A percentile compares a stretch with the other conserved stretches of the same genome.
Evolutionary conservation across 352 stramenopile species (phyloP).

Genomic region (Plasmopara halstedii): DNA sequence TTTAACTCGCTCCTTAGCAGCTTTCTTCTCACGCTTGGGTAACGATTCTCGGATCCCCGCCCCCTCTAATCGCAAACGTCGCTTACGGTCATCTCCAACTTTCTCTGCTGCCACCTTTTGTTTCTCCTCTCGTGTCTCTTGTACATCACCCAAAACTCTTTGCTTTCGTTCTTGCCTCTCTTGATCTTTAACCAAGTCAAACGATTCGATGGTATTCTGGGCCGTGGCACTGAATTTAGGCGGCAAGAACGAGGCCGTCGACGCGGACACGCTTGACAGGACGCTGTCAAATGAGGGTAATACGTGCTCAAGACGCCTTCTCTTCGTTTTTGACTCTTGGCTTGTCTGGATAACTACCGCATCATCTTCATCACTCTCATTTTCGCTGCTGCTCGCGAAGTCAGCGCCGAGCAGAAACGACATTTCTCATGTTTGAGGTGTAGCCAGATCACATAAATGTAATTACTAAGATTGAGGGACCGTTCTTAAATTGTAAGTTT

Average conservation of each 20-base stretch:
- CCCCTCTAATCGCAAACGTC: not conserved
- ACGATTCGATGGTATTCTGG: constrained; percentile 13
- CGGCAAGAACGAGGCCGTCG: constrained; percentile 33
- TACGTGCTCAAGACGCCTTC: not conserved
- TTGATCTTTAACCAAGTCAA: constrained; percentile 28
- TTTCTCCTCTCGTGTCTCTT: constrained; percentile 8
- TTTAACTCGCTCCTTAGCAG: constrained; percentile 71
- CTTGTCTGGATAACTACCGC: not conserved
- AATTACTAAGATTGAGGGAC: too few species aligned
- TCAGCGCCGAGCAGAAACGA: constrained; percentile 44
- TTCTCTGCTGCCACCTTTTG: not conserved
- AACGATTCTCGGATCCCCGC: not conserved
- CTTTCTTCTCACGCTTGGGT: constrained; percentile 29
- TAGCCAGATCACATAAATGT: constrained; percentile 10
- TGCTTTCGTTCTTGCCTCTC: constrained; percentile 3
- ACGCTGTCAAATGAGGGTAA: constrained; percentile 40
- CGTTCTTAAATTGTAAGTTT: too few species aligned
- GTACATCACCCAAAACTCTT: not conserved
- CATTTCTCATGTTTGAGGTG: constrained; percentile 14
- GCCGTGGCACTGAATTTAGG: constrained; percentile 13
- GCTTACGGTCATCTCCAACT: constrained; percentile 11
- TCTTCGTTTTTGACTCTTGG: not conserved
- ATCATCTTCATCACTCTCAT: constrained; percentile 24
- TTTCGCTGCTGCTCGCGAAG: constrained; percentile 31
- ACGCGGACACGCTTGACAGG: constrained; percentile 26